Evolutionary conservation across 805 yeast species (phyloP).

Genomic region (Wickerhamomyces silvicola): DNA sequence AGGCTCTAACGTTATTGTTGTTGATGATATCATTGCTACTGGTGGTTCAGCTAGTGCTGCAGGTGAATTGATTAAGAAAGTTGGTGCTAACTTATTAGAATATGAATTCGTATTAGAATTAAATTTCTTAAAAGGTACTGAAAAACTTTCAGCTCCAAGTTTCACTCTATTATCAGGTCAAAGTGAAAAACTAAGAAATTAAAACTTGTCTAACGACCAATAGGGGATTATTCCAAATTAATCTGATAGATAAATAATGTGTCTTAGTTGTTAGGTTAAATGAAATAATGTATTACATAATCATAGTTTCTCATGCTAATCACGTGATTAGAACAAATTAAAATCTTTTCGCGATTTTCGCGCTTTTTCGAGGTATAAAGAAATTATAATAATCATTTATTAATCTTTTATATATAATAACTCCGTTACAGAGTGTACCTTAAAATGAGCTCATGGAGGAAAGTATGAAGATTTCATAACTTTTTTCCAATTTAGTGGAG

Average conservation of each 20-base stretch:
- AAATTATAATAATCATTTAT: no score
- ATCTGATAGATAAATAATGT: no score
- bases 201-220: background rate
- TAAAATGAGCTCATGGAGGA: no score
- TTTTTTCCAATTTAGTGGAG: constrained; percentile 8
- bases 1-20: constrained; percentile 77
- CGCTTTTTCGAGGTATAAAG: no score
- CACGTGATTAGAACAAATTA: no score
- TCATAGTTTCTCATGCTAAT: background rate
- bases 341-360: no score
- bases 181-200: constrained; percentile 39
- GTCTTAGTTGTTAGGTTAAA: no score
- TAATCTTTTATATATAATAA: no score
- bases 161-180: constrained; percentile 87
- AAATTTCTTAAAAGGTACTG: constrained; percentile 91
- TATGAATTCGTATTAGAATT: constrained; percentile 90
- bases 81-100: constrained; percentile 70
- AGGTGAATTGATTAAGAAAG: constrained; percentile 66
- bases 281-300: background rate
- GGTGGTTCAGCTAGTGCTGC: constrained; percentile 97
- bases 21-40: constrained; percentile 96
- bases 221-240: background rate
- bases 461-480: constrained; percentile 10
- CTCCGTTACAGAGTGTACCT: no score
- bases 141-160: constrained; percentile 77